phyloP scores from a whole-genome alignment of 73 alveolate species.

The Tetrahymena thermophila region DNA sequence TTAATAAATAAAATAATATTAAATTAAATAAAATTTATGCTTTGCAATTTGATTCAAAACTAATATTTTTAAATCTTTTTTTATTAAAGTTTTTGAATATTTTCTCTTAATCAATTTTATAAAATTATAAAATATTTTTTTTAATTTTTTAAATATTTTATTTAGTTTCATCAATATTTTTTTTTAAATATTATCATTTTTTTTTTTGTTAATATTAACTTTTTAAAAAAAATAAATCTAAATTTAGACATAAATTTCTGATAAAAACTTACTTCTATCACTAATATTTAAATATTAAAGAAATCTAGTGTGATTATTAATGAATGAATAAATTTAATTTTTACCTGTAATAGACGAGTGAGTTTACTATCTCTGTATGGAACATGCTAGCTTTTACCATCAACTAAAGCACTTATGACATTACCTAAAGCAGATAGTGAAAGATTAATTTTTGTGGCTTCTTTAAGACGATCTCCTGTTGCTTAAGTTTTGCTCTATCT shows the following conservation, averaged over 20 bases:
- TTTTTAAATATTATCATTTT: not conserved
- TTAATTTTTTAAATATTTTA: no score
- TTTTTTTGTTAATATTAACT: conserved; percentile 30
- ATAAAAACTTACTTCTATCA: conserved; percentile 71
- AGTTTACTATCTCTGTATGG: conserved; percentile 97
- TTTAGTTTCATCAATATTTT: not conserved
- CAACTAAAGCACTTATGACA: conserved; percentile 90
- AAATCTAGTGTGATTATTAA: no score
- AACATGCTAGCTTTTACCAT: conserved; percentile 80
- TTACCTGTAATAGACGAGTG: conserved; percentile 76
- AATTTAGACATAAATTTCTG: conserved; percentile 11
- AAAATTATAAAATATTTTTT: conserved; percentile 38
- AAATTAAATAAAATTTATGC: no score
- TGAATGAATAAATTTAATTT: not conserved
- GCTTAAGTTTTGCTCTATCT: conserved; percentile 80
- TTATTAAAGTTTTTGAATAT: no score
- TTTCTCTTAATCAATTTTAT: conserved; percentile 52
- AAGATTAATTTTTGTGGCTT: conserved; percentile 93
- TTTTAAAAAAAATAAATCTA: no score
- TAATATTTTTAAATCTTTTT: no score
- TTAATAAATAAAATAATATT: no score
- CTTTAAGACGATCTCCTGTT: conserved; percentile 87
- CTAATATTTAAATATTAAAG: conserved; percentile 59
- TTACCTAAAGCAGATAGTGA: conserved; percentile 89
- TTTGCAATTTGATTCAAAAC: no score